Evolutionary conservation across 768 basidiomycete species (phyloP).

Genomic region (Tricholoma sp.): DNA sequence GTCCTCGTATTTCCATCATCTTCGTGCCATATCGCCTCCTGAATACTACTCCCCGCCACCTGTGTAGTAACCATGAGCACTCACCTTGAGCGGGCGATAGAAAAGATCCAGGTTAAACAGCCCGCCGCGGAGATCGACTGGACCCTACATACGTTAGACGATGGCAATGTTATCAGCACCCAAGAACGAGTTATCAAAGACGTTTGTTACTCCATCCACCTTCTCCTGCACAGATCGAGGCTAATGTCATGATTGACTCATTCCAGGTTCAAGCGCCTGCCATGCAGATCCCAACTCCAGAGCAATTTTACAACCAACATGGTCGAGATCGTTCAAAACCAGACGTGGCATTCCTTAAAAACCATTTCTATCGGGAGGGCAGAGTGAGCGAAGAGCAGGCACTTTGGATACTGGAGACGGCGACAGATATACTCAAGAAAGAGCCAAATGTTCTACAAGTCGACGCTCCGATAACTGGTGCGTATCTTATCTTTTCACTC

Average conservation of each 20-base stretch:
- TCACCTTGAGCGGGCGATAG: slow-evolving; percentile 64
- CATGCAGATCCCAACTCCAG: slow-evolving; percentile 85
- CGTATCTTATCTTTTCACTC: slow-evolving; percentile 18
- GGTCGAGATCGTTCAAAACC: slow-evolving; percentile 83
- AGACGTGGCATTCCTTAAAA: slow-evolving; percentile 94
- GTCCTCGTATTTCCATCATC: slow-evolving; percentile 5
- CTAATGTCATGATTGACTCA: slow-evolving; percentile 2
- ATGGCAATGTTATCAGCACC: slow-evolving; percentile 87
- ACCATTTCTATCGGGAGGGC: slow-evolving; percentile 98
- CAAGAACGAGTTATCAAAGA: slow-evolving; percentile 97
- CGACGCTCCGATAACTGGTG: slow-evolving; percentile 97
- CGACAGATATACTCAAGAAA: slow-evolving; percentile 72
- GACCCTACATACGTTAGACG: slow-evolving; percentile 88
- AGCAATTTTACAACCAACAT: slow-evolving; percentile 82
- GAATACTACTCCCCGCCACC: slow-evolving; percentile 8
- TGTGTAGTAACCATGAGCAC: slow-evolving; percentile 33
- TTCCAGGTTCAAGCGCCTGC: slow-evolving; percentile 95
- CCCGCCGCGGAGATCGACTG: slow-evolving; percentile 73
- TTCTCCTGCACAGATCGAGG: background rate
- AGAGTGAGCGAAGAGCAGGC: slow-evolving; percentile 93
- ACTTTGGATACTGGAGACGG: slow-evolving; percentile 85
- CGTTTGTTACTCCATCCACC: slow-evolving; percentile 39
- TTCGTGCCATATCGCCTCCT: slow-evolving; percentile 5
- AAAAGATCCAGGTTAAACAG: slow-evolving; percentile 52
- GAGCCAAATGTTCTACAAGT: slow-evolving; percentile 92